Evolutionary conservation across 2,329 filamentous ascomycete genomes (phyloP).

Genomic region (Pyrenochaeta sp.): DNA sequence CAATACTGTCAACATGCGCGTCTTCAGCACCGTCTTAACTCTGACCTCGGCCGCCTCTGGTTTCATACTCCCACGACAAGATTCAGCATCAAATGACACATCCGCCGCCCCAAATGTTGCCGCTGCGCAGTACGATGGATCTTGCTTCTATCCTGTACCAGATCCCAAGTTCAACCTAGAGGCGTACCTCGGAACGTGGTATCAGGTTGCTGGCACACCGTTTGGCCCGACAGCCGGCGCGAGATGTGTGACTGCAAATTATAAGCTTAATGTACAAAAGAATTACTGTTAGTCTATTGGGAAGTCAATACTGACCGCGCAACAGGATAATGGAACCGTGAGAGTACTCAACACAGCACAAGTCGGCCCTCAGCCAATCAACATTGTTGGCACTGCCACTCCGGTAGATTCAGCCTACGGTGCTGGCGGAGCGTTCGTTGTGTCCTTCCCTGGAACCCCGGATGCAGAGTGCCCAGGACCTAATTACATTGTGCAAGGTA

Average conservation of each 20-base stretch:
- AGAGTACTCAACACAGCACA: conserved; percentile 33
- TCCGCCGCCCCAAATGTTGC: conserved; percentile 19
- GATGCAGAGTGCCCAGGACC: conserved; percentile 30
- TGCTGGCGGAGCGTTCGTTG: conserved; percentile 29
- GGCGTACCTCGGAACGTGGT: conserved; percentile 39
- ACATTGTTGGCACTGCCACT: conserved; percentile 31
- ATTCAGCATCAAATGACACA: conserved; percentile 15
- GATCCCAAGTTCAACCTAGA: conserved; percentile 35
- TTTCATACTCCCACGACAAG: conserved; percentile 19
- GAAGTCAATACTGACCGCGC: not conserved
- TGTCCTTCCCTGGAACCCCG: conserved; percentile 32
- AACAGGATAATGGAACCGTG: conserved; percentile 32
- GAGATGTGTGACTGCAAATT: conserved; percentile 34
- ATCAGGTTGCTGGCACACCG: conserved; percentile 41
- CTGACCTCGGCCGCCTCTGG: conserved; percentile 26
- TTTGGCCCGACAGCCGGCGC: conserved; percentile 37
- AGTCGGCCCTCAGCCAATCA: conserved; percentile 18
- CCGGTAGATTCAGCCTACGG: conserved; percentile 32
- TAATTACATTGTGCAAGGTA: conserved; percentile 44
- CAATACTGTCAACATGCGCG: conserved; percentile 21
- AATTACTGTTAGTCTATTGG: not conserved
- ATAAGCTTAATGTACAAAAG: conserved; percentile 28
- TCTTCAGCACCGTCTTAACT: conserved; percentile 22
- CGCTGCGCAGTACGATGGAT: conserved; percentile 34
- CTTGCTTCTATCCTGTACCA: conserved; percentile 39